Percentiles rank a stretch among this genome's conserved stretches.
Evolutionary conservation across 176 grass and related monocot genomes (phyloP).

Genomic region (Aegilops umbellulata): DNA sequence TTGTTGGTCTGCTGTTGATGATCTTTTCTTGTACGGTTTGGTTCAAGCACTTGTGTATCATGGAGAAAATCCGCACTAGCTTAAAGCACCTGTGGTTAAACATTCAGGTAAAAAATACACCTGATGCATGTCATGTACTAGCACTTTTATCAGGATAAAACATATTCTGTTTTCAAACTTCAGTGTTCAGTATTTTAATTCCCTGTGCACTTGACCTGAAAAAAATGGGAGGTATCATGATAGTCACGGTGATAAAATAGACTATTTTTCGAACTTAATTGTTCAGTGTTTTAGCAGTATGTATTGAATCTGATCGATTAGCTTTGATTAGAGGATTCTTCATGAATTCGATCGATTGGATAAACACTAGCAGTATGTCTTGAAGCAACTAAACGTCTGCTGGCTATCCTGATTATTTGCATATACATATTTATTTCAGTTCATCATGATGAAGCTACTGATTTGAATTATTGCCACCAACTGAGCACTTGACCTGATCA

Average conservation of each 20-base stretch:
- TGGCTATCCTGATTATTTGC: not conserved
- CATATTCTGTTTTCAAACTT: too few relatives aligned
- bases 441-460: not conserved
- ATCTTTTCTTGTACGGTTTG: not conserved
- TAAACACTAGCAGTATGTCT: not conserved
- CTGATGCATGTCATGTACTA: too few relatives aligned
- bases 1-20: not conserved
- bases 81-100: not conserved
- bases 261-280: too few relatives aligned
- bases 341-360: not conserved
- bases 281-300: too few relatives aligned
- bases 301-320: too few relatives aligned
- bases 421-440: not conserved
- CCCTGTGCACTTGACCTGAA: too few relatives aligned
- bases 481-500: not conserved
- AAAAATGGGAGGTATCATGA: too few relatives aligned
- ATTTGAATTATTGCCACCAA: not conserved
- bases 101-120: too few relatives aligned
- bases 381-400: not conserved
- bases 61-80: not conserved
- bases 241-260: too few relatives aligned
- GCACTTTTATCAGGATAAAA: too few relatives aligned
- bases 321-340: not conserved
- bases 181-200: too few relatives aligned
- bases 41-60: not conserved